Base-by-base conservation (phyloP, 2,329 filamentous ascomycete species). In the Aspergillus pseudoterreus region DNA sequence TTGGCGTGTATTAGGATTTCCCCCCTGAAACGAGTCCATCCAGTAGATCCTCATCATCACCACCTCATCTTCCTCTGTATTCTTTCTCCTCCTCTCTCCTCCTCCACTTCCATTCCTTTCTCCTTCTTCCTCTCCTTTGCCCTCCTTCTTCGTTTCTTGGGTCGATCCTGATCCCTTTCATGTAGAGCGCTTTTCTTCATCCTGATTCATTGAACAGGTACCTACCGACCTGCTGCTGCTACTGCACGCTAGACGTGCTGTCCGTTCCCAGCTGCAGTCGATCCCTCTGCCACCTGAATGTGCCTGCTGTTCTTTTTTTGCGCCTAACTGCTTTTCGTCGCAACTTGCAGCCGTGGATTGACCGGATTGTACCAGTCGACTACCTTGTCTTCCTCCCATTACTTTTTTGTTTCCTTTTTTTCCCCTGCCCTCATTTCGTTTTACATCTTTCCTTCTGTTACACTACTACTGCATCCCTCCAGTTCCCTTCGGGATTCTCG, bases 11-110 rank as follows among this genome's bases (percentile, higher is more conserved):
- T 43, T 54, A 45, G 51, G 43, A 56, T 54, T 58, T 57, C 52
- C 46, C 59, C 59, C 59, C 59, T 61, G 59, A 61, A 61, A 61
- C 56, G 50, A 57, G 45, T 49, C 54, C 36, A 27, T 33, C 30
- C 38, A 56, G 57, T 60, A 60, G 57, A 61, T 61, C 57, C 56
- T 60, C 56, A 60, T 61, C 49, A 56, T 59, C 52, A 54, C 46
- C 52, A 42, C 50, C 43, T 43, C 48, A 32, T 27, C 38, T 50
- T 45, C 47, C 43, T 4, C 43, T 46, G 45, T 47, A 15, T 43
- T 42, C 39, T 36, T 43, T 42, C 39, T 36, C 43, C 43, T 32
- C 50, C 19, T 48, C 30, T 36, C 39, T 47, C 43, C 24, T 50
- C 24, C 43, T 21, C 27, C 38, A 36, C 39, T n/a, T n/a, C 21